A percentile compares a stretch with the other conserved stretches of the same genome.
Evolutionary conservation across 1,139 yeast genomes (phyloP).

Genomic region (Groenewaldozyma sp.): DNA sequence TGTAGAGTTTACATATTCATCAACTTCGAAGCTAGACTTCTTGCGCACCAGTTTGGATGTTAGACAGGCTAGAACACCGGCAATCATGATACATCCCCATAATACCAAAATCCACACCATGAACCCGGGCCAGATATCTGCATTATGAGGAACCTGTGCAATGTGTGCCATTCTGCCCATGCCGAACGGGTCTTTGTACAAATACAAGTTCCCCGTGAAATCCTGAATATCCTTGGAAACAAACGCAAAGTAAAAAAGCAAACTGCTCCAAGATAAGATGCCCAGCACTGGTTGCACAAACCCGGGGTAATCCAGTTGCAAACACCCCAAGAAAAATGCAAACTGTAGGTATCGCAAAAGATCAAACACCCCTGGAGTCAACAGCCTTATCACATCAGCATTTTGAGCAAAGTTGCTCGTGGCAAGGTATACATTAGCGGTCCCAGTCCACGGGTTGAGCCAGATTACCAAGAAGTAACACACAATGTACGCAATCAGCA

Average conservation of each 20-base stretch:
- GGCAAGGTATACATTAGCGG: conserved; percentile 48
- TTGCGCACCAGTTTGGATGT: background rate
- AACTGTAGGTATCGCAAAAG: conserved; percentile 14
- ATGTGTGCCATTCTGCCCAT: conserved; percentile 22
- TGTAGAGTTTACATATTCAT: no score
- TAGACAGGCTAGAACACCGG: conserved; percentile 10
- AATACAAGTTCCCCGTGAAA: conserved; percentile 21
- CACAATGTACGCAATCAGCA: conserved; percentile 37
- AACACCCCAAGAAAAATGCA: conserved; percentile 45
- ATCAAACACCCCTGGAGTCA: conserved; percentile 48
- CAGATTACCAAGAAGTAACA: conserved; percentile 34
- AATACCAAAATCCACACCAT: conserved; percentile 27
- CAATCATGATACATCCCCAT: conserved; percentile 13
- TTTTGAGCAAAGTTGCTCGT: conserved; percentile 56
- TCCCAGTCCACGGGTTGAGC: conserved; percentile 53
- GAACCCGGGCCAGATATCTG: conserved; percentile 30
- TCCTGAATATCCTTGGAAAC: conserved; percentile 13
- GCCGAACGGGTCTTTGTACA: conserved; percentile 19
- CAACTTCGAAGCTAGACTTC: background rate
- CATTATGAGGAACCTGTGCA: conserved; percentile 19
- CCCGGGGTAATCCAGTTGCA: conserved; percentile 54
- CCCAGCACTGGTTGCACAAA: conserved; percentile 49
- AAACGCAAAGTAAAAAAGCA: conserved; percentile 25
- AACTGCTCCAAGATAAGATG: conserved; percentile 33
- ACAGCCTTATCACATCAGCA: conserved; percentile 44